Conservation (phyloP, 352 stramenopile species). For the Globisporangium okanoganense region DNA sequence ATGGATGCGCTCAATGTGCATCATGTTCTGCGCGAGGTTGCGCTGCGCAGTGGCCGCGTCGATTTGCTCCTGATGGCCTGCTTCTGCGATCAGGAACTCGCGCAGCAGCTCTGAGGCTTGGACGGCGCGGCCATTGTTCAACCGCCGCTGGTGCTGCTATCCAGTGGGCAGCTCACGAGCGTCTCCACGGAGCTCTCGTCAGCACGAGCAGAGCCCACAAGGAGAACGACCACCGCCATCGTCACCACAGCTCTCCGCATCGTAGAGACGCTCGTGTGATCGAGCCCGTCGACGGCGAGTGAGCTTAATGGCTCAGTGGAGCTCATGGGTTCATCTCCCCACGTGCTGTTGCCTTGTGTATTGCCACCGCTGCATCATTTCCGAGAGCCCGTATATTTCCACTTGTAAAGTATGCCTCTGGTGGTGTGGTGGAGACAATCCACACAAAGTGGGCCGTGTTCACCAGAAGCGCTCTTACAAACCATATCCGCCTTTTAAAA, state of each 20-base stretch:
- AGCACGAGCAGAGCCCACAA: constrained; percentile 1
- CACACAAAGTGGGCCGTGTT: neutral
- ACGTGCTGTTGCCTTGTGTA: no score
- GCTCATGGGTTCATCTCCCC: no score
- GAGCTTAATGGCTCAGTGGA: no score
- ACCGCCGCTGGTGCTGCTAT: constrained; percentile 24
- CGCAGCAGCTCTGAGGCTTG: constrained; percentile 27
- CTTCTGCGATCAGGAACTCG: constrained; percentile 41
- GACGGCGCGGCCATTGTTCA: constrained; percentile 35
- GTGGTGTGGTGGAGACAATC: neutral
- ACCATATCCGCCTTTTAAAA: neutral
- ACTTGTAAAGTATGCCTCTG: neutral
- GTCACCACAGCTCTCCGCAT: neutral
- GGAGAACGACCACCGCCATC: neutral
- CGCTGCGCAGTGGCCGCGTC: constrained; percentile 22
- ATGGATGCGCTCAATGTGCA: constrained; percentile 69
- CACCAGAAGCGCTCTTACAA: neutral
- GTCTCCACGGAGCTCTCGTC: constrained; percentile 32
- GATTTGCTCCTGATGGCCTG: constrained; percentile 13
- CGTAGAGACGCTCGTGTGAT: neutral
- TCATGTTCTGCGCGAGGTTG: constrained; percentile 64
- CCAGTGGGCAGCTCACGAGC: constrained; percentile 34
- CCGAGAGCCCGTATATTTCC: neutral
- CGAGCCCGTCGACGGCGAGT: neutral
- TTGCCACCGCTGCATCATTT: no score